Conservation (phyloP, 805 yeast species). For the Suhomyces faveliae region DNA sequence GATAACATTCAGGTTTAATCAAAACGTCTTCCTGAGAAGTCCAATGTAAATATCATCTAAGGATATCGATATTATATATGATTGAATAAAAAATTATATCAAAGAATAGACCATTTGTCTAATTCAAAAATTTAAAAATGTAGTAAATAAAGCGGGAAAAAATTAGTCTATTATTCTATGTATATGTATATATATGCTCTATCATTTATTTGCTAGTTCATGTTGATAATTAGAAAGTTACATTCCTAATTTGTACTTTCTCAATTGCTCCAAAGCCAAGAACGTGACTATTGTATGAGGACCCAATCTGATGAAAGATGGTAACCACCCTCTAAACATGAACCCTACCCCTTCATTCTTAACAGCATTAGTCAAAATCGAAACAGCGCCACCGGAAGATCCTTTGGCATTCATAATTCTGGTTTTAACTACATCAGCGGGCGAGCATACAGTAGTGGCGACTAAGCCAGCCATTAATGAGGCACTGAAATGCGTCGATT, state of each 20-base stretch:
- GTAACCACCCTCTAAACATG: constrained; percentile 90
- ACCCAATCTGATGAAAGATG: constrained; percentile 81
- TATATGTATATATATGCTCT: constrained; percentile 1
- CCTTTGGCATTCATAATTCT: constrained; percentile 74
- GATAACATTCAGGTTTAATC: constrained; percentile 60
- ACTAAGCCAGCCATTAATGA: constrained; percentile 80
- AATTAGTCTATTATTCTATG: neutral
- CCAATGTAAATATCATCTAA: neutral
- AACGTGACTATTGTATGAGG: constrained; percentile 76
- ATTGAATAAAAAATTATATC: neutral
- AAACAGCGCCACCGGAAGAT: constrained; percentile 42
- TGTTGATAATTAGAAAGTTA: constrained; percentile 7
- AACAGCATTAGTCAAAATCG: constrained; percentile 54
- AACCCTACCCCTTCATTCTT: constrained; percentile 71
- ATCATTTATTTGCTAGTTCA: neutral
- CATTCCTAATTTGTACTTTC: constrained; percentile 53
- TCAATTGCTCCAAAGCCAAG: constrained; percentile 64
- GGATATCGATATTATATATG: neutral
- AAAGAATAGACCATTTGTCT: neutral
- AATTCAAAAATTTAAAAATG: neutral
- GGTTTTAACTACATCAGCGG: constrained; percentile 89
- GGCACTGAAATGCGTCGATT: constrained; percentile 74
- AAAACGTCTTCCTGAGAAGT: neutral
- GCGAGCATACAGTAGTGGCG: constrained; percentile 90
- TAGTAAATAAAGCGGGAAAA: neutral